phyloP scores from a whole-genome alignment of 169 alveolate species.

The Eimeria acervulina region DNA sequence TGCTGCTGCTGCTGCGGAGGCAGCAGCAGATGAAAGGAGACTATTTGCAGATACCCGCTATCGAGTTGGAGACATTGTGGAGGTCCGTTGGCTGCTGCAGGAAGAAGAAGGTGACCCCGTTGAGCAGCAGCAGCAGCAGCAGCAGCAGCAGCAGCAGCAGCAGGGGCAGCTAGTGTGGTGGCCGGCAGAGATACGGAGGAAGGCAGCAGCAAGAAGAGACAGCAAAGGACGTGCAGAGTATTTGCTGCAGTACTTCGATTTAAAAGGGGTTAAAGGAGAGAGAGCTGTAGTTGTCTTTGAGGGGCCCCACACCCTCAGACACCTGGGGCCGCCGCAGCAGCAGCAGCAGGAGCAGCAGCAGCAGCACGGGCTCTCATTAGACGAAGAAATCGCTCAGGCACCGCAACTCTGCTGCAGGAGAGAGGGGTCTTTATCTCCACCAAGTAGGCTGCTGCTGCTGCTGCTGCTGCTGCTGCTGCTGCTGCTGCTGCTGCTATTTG shows the following conservation, averaged over 20 bases:
- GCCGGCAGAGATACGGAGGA: conserved; percentile 24
- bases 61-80: conserved; percentile 10
- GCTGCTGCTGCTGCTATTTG: conserved; percentile 6
- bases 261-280: background rate
- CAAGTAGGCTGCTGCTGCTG: background rate
- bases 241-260: background rate
- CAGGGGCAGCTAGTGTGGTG: no score
- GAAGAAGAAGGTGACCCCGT: background rate
- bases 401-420: conserved; percentile 29
- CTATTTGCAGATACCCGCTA: background rate
- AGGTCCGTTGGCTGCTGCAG: background rate
- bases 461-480: background rate
- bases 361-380: background rate
- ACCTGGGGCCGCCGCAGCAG: conserved; percentile 13
- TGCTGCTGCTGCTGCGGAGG: conserved; percentile 36
- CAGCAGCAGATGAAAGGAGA: background rate
- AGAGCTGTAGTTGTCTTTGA: background rate
- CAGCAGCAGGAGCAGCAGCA: conserved; percentile 43
- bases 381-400: background rate
- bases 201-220: background rate
- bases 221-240: background rate
- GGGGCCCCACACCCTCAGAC: conserved; percentile 53
- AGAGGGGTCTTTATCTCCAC: background rate
- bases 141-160: no score
- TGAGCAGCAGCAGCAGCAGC: no score